These are phyloP conservation scores for Xylaria cubensis DNA, from an alignment of 495 filamentous ascomycete genomes.

Conservation along the genomic window DNA sequence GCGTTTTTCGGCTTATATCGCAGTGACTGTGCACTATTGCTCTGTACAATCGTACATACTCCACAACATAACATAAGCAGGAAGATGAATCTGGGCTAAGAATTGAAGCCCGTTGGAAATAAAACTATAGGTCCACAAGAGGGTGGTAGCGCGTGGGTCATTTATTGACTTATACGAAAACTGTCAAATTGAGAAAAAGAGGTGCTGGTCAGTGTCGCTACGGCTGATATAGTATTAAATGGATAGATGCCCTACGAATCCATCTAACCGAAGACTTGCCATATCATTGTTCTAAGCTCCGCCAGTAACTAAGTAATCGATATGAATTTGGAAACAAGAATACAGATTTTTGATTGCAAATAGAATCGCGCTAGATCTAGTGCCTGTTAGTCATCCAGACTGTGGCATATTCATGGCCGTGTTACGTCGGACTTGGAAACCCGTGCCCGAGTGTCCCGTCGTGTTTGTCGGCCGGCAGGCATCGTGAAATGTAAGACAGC, in stretches of 20 bases:
- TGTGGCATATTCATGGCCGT: not conserved
- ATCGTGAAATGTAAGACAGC: not conserved
- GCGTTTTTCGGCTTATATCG: not conserved
- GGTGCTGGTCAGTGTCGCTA: not conserved
- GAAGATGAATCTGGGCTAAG: not conserved
- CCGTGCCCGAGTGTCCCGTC: constrained; percentile 22
- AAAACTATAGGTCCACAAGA: not conserved
- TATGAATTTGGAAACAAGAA: not conserved
- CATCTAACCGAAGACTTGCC: not conserved
- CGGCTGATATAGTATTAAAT: not conserved
- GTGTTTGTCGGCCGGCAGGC: constrained; percentile 1
- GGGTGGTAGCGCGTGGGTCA: not conserved
- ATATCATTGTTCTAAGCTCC: not conserved
- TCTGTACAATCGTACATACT: too few relatives aligned
- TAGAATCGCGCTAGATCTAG: not conserved
- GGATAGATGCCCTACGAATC: not conserved
- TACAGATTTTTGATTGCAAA: constrained; percentile 1
- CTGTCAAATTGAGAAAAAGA: not conserved
- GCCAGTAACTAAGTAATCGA: constrained; percentile 11
- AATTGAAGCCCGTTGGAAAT: not conserved
- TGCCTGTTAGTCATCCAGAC: not conserved
- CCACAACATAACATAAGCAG: not conserved
- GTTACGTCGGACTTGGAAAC: constrained; percentile 8
- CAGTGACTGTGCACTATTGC: not conserved
- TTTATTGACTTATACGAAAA: not conserved